Evolutionary conservation across 129 eudicot genomes (phyloP), one percentile per base, ranked within the genome.

Genomic region (Logfia minima): DNA sequence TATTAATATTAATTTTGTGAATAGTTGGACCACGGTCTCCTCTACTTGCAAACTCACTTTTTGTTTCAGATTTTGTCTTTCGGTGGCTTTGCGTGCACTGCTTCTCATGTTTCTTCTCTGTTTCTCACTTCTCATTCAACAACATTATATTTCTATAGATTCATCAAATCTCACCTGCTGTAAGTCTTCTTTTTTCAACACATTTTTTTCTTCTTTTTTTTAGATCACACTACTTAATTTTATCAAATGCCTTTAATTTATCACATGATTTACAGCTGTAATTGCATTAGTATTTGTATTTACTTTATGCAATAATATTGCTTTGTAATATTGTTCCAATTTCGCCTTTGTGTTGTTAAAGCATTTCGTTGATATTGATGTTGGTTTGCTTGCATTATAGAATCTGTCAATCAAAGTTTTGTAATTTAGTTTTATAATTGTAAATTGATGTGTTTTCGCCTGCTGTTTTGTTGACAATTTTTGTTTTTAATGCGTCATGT

Each of bases 1-100:
- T 1, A 37, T 37, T 37, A 23, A 4, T 19, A 24, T 21, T 8
- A 2, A 1, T 58, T 58, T 70, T 79, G 34, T 31, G 41, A 78
- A 58, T 35, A 39, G 21, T 70, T 71, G 83, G 83, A 66, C 77
- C 83, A 71, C 83, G 29, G 56, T 32, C 74, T 22, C 80, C 71
- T 28, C 71, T 53, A 14, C 63, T 28, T 45, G 62, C 79, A 34
- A 79, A 79, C 79, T 79, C 79, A 29, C 80, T 68, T 81, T 81
- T 81, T 75, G 80, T 68, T 75, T 81, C 80, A 69, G 76, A 68
- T 81, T 81, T 75, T 75, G 84, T 81, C 84, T 75, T 81, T 81
- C 84, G 84, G 84, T 81, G 84, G 72, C 84, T 81, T 81, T 81
- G 84, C 80, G 84, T 81, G 80, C 76, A 81, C 80, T 81, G 43